Evolutionary conservation across 2,329 filamentous ascomycete species (phyloP), one percentile per base, ranked within the genome.

Genomic region (Fusarium solani-melongenae): DNA sequence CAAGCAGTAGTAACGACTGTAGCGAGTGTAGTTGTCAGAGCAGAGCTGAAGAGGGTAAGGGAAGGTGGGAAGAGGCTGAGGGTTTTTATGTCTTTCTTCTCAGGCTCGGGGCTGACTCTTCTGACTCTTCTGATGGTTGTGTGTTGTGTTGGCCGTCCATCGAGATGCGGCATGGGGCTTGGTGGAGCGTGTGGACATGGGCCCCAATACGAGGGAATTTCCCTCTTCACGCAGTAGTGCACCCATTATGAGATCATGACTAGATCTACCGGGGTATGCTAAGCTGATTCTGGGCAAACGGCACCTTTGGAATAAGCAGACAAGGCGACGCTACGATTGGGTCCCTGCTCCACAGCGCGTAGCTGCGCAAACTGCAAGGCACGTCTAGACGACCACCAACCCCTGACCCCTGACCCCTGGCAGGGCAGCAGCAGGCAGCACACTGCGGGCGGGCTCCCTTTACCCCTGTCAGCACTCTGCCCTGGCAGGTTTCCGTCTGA

Each of bases 21-120:
- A 72, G 70, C 70, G 70, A 72, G 66, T 70, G 70, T 70, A 73
- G 66, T 73, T 60, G 70, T 60, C 70, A 24, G 34, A 58, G 55
- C 49, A 31, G 41, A 51, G 59, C 53, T 33, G 55, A 56, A 15
- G n/a, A 4, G 31, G 20, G 17, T n/a, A 15, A 17, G 9, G 17
- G 24, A 2, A 8, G 6, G n/a, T 20, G 7, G 69, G 66, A 70
- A 66, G 65, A 55, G 61, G 39, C 15, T 56, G 61, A 68, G 68
- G 63, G 44, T 17, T 49, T 49, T 73, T 73, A 73, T 72, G 60
- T 51, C 29, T 29, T 24, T 44, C 33, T 11, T n/a, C 22, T 20
- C 20, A 33, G 5, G 10, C 36, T 29, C 27, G 14, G 29, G 29
- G 29, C 34, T 59, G 36, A 59, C 7, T 20, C 34, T 53, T 39